Evolutionary conservation across 352 stramenopile genomes (phyloP).

Genomic region (Pythium brachiatum): DNA sequence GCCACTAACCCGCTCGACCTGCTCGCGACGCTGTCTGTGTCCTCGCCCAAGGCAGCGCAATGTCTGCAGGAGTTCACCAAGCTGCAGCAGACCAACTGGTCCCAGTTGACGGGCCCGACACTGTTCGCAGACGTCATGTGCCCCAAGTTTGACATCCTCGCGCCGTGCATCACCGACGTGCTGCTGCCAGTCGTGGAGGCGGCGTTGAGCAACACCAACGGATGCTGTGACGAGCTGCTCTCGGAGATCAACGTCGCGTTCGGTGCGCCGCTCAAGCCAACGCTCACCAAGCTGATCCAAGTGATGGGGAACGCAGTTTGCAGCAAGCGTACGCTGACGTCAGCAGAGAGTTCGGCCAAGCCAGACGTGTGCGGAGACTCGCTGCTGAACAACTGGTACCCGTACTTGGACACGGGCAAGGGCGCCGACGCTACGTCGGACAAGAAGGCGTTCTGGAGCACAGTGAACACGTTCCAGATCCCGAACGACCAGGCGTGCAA

Average conservation of each 20-base stretch:
- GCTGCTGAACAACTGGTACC: slow-evolving; percentile 2
- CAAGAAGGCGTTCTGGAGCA: slow-evolving; percentile 6
- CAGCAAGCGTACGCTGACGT: background rate
- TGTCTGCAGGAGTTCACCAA: background rate
- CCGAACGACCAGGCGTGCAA: slow-evolving; percentile 17
- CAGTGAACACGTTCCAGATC: slow-evolving; percentile 16
- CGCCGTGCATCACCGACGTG: slow-evolving; percentile 15
- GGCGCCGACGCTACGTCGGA: background rate
- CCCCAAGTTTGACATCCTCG: background rate
- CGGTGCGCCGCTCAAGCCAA: background rate
- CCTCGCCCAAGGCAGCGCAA: background rate
- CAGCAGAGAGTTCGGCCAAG: background rate
- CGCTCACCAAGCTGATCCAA: slow-evolving; percentile 1
- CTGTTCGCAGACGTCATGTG: slow-evolving; percentile 10
- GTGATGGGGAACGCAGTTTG: slow-evolving; percentile 12
- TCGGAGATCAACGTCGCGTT: slow-evolving; percentile 2
- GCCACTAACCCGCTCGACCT: slow-evolving; percentile 1
- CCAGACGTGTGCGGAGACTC: slow-evolving; percentile 4
- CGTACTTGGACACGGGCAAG: background rate
- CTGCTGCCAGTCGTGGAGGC: slow-evolving; percentile 9
- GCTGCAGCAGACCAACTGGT: background rate
- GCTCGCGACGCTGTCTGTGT: background rate
- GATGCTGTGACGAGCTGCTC: slow-evolving; percentile 13
- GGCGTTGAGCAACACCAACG: slow-evolving; percentile 4
- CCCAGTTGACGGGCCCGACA: background rate